Conservation (phyloP, 257 asterid genomes). For the Linderniella brevidens region DNA sequence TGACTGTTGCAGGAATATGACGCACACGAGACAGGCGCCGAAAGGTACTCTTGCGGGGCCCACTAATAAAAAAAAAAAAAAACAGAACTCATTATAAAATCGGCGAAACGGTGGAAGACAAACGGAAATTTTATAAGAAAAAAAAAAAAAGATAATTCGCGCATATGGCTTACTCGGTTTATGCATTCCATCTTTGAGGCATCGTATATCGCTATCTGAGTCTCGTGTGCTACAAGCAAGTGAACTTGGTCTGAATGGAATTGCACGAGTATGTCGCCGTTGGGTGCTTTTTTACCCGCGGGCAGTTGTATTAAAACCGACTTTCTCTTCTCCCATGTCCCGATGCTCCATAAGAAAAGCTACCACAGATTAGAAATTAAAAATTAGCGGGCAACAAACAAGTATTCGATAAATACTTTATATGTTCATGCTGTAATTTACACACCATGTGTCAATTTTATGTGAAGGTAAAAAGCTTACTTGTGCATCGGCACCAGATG, state of each 20-base stretch:
- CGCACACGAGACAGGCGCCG: constrained; percentile 87
- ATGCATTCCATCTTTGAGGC: constrained; percentile 81
- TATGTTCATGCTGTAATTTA: too few species aligned
- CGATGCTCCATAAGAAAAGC: constrained; percentile 95
- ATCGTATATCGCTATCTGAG: constrained; percentile 81
- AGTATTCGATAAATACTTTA: too few species aligned
- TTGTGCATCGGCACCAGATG: constrained; percentile 98
- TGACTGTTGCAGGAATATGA: constrained; percentile 87
- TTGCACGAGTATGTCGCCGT: constrained; percentile 86
- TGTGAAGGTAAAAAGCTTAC: constrained; percentile 15
- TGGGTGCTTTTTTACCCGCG: constrained; percentile 76
- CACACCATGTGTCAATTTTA: too few species aligned
- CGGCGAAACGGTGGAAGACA: too few species aligned
- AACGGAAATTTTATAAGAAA: neutral
- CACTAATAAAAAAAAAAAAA: constrained; percentile 27
- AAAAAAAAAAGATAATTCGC: neutral
- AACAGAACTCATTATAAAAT: neutral
- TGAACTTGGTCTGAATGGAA: constrained; percentile 74
- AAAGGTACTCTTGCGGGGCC: constrained; percentile 82
- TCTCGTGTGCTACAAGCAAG: constrained; percentile 79
- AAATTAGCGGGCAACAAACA: too few species aligned
- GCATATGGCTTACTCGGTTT: constrained; percentile 43
- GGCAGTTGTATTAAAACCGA: constrained; percentile 67
- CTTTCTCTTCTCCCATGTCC: constrained; percentile 86
- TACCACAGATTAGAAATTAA: constrained; percentile 13